Percentiles rank a stretch among this genome's conserved stretches.
Evolutionary conservation across 352 stramenopile species (phyloP).

Genomic region (Phytophthora lateralis): DNA sequence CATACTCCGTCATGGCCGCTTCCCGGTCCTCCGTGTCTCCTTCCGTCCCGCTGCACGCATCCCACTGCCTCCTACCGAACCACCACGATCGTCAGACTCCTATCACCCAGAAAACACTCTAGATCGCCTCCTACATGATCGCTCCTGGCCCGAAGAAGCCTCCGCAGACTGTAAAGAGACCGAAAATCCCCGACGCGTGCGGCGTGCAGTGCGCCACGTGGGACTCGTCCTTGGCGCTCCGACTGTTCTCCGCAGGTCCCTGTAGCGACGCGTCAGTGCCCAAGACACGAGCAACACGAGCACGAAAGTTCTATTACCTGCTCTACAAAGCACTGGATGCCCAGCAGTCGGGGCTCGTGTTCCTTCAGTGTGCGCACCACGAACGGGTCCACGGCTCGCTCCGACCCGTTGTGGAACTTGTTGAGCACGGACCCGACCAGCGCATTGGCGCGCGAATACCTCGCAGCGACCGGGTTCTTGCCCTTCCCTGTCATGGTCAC

Average conservation of each 20-base stretch:
- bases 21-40: constrained; percentile 28
- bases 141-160: constrained; percentile 52
- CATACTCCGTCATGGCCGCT: constrained; percentile 62
- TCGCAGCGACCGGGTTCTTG: constrained; percentile 10
- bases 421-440: constrained; percentile 67
- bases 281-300: not conserved
- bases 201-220: constrained; percentile 8
- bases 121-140: constrained; percentile 54
- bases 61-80: constrained; percentile 62
- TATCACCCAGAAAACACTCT: not conserved
- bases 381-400: constrained; percentile 65
- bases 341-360: constrained; percentile 60
- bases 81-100: constrained; percentile 1
- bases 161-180: constrained; percentile 56
- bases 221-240: constrained; percentile 43
- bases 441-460: constrained; percentile 55
- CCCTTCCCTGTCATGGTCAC: not conserved
- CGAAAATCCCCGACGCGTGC: constrained; percentile 9
- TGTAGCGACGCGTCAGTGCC: constrained; percentile 20
- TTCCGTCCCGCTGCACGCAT: constrained; percentile 50
- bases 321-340: constrained; percentile 77
- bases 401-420: constrained; percentile 78
- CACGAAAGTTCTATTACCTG: constrained; percentile 40
- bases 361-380: constrained; percentile 61
- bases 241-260: constrained; percentile 59